Conservation (phyloP, 1,139 yeast genomes). For the Eremothecium coryli region DNA sequence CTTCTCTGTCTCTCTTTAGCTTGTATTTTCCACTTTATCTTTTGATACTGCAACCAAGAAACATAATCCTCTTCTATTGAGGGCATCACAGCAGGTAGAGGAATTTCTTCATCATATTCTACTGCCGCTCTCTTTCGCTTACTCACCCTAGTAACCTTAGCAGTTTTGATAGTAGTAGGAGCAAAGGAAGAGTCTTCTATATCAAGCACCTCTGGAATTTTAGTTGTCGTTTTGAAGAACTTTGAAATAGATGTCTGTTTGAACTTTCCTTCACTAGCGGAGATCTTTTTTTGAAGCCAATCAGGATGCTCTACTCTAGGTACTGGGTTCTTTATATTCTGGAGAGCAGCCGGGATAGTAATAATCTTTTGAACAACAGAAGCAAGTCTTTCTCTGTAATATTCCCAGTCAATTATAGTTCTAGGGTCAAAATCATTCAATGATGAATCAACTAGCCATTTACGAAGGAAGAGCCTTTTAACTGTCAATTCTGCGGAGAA, state of each 20-base stretch:
- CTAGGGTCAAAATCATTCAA: slow-evolving; percentile 83
- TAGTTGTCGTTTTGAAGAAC: slow-evolving; percentile 42
- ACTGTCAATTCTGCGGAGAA: slow-evolving; percentile 70
- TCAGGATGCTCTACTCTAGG: slow-evolving; percentile 93
- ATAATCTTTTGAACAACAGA: slow-evolving; percentile 92
- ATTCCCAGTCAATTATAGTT: slow-evolving; percentile 84
- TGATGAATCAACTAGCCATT: slow-evolving; percentile 79
- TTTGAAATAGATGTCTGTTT: slow-evolving; percentile 59
- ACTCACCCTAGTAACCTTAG: slow-evolving; percentile 44
- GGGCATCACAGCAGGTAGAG: slow-evolving; percentile 54
- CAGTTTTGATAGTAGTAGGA: slow-evolving; percentile 31
- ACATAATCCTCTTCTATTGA: slow-evolving; percentile 64
- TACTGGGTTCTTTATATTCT: slow-evolving; percentile 83
- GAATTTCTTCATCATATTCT: slow-evolving; percentile 35
- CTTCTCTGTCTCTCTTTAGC: slow-evolving; percentile 63
- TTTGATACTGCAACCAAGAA: slow-evolving; percentile 70
- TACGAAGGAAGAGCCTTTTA: slow-evolving; percentile 57
- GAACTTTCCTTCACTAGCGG: slow-evolving; percentile 49
- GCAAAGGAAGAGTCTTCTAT: slow-evolving; percentile 63
- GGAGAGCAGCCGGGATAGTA: slow-evolving; percentile 95
- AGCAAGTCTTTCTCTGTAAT: slow-evolving; percentile 82
- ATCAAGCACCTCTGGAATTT: slow-evolving; percentile 42
- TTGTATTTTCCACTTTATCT: slow-evolving; percentile 77
- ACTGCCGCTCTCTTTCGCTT: slow-evolving; percentile 30
- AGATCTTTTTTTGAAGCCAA: slow-evolving; percentile 69